Conservation (phyloP, 305 asterid species). For the Ajuga reptans region DNA sequence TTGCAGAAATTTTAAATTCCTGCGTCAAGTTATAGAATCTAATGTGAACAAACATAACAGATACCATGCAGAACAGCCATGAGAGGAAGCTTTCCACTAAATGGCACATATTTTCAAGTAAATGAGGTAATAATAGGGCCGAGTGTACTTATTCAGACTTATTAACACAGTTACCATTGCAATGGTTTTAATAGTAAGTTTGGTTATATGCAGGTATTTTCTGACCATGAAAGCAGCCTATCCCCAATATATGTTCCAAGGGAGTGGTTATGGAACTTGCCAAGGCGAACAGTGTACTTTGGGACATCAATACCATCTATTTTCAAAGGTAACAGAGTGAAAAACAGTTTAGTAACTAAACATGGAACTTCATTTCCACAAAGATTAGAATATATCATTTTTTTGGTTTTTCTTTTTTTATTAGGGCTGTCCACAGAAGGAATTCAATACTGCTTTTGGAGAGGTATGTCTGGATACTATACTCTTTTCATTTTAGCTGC, state of each 20-base stretch:
- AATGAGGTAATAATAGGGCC: conserved; percentile 57
- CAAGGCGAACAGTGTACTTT: conserved; percentile 76
- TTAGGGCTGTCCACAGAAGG: conserved; percentile 69
- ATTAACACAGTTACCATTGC: background rate
- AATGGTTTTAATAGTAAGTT: conserved; percentile 14
- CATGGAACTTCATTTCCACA: background rate
- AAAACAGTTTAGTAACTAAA: conserved; percentile 1
- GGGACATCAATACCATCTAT: conserved; percentile 91
- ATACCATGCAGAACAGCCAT: conserved; percentile 97
- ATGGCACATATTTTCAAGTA: conserved; percentile 95
- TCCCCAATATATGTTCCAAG: conserved; percentile 78
- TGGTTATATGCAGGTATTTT: conserved; percentile 61
- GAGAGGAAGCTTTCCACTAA: conserved; percentile 97
- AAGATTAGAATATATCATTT: conserved; percentile 9
- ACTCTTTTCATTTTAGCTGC: conserved; percentile 16
- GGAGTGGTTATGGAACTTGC: conserved; percentile 80
- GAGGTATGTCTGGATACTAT: conserved; percentile 47
- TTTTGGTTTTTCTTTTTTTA: conserved; percentile 19
- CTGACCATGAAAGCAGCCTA: conserved; percentile 86
- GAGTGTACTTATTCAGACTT: conserved; percentile 13
- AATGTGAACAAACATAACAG: conserved; percentile 39
- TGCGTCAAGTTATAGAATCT: conserved; percentile 15
- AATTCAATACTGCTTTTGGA: conserved; percentile 91
- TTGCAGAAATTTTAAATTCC: background rate
- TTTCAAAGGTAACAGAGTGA: conserved; percentile 57